phyloP scores from a whole-genome alignment of 805 yeast genomes.

The Jamesozyma rosinii region DNA sequence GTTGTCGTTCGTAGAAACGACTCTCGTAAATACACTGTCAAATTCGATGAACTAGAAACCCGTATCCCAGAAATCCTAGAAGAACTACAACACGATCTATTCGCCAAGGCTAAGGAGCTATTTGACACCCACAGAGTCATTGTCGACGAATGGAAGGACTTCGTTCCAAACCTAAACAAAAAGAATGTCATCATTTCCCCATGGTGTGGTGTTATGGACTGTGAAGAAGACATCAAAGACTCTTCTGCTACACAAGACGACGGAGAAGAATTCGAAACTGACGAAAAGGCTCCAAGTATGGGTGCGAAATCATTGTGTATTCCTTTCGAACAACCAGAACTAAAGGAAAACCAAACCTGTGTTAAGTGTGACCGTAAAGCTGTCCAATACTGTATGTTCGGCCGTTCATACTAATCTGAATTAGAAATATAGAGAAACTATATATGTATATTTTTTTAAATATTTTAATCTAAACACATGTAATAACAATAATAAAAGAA shows the following conservation, averaged over 20 bases:
- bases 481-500: not conserved
- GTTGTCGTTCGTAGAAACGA: slow-evolving; percentile 90
- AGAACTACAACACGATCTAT: slow-evolving; percentile 68
- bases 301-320: slow-evolving; percentile 98
- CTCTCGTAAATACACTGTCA: slow-evolving; percentile 61
- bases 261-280: slow-evolving; percentile 79
- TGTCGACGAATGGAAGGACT: slow-evolving; percentile 82
- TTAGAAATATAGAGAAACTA: not conserved
- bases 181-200: slow-evolving; percentile 89
- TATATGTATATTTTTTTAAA: not conserved
- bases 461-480: not conserved
- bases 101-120: slow-evolving; percentile 65
- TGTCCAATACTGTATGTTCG: slow-evolving; percentile 83
- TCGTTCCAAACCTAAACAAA: slow-evolving; percentile 83
- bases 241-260: slow-evolving; percentile 67
- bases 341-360: slow-evolving; percentile 76
- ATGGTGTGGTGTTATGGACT: slow-evolving; percentile 91
- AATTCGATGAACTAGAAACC: slow-evolving; percentile 54
- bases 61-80: slow-evolving; percentile 71
- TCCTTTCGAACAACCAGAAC: slow-evolving; percentile 84
- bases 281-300: slow-evolving; percentile 96
- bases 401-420: slow-evolving; percentile 70
- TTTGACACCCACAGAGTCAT: slow-evolving; percentile 76
- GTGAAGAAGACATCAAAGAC: slow-evolving; percentile 96
- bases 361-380: slow-evolving; percentile 75